phyloP scores from a whole-genome alignment of 106 monocot genomes.

The Dendrobium catenatum region DNA sequence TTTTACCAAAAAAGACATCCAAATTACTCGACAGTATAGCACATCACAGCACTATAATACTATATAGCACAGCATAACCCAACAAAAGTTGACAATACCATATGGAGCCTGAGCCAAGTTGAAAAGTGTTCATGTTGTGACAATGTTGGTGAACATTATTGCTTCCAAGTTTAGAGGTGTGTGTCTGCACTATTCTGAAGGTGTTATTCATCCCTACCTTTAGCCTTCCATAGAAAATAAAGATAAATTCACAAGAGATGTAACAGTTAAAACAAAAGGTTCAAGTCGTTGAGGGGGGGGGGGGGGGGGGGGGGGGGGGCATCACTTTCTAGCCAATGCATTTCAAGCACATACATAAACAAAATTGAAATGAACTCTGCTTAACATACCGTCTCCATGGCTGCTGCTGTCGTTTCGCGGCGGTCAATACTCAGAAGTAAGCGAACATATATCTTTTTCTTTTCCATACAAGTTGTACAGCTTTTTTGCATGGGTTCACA shows the following conservation, averaged over 20 bases:
- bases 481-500: conserved; percentile 10
- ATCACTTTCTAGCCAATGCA: background rate
- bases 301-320: background rate
- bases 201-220: background rate
- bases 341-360: background rate
- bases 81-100: background rate
- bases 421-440: conserved; percentile 92
- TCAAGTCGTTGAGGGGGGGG: background rate
- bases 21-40: too few species aligned
- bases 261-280: too few species aligned
- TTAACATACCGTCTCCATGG: conserved; percentile 78
- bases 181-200: background rate
- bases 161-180: background rate
- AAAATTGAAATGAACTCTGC: background rate
- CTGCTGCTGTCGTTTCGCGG: conserved; percentile 72
- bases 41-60: too few species aligned
- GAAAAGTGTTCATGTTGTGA: too few species aligned
- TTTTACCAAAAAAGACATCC: background rate
- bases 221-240: too few species aligned
- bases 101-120: background rate
- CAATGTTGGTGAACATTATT: background rate
- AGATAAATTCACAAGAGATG: too few species aligned
- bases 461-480: conserved; percentile 19
- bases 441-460: conserved; percentile 67
- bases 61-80: too few species aligned